Conservation (phyloP, 306 rosid species). For the Cyamopsis tetragonoloba region DNA sequence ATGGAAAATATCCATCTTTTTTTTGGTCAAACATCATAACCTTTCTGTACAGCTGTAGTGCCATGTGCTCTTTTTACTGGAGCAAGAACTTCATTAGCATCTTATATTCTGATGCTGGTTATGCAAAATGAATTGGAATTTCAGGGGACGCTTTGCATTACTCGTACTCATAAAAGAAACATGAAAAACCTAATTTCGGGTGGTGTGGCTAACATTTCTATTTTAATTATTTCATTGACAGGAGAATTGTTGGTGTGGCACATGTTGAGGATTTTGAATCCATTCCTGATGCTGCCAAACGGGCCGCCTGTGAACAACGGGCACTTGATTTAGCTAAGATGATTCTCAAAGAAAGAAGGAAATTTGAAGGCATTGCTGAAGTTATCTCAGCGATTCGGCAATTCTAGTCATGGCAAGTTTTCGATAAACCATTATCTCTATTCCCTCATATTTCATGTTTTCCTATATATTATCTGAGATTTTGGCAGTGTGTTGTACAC, state of each 20-base stretch:
- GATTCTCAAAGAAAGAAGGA: conserved; percentile 73
- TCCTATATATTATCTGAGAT: neutral
- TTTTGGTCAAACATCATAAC: no score
- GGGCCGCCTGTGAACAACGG: conserved; percentile 64
- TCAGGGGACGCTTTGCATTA: neutral
- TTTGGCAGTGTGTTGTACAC: neutral
- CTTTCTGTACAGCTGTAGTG: no score
- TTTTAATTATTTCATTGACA: conserved; percentile 28
- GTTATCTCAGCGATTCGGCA: conserved; percentile 55
- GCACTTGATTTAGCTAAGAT: conserved; percentile 70
- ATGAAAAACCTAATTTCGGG: neutral
- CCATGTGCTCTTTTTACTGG: neutral
- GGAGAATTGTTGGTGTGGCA: conserved; percentile 91
- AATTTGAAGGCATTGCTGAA: conserved; percentile 48
- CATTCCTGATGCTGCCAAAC: conserved; percentile 50
- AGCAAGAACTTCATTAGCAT: no score
- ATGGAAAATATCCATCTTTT: neutral
- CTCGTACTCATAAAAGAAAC: neutral
- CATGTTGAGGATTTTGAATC: conserved; percentile 92
- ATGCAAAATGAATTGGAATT: neutral
- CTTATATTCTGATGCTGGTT: neutral
- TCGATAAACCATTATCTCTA: neutral
- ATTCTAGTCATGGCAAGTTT: conserved; percentile 28
- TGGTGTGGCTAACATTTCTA: neutral
- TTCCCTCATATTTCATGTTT: conserved; percentile 3